Evolutionary conservation across 202 grass and related monocot genomes (phyloP).

Genomic region (Setaria italica): DNA sequence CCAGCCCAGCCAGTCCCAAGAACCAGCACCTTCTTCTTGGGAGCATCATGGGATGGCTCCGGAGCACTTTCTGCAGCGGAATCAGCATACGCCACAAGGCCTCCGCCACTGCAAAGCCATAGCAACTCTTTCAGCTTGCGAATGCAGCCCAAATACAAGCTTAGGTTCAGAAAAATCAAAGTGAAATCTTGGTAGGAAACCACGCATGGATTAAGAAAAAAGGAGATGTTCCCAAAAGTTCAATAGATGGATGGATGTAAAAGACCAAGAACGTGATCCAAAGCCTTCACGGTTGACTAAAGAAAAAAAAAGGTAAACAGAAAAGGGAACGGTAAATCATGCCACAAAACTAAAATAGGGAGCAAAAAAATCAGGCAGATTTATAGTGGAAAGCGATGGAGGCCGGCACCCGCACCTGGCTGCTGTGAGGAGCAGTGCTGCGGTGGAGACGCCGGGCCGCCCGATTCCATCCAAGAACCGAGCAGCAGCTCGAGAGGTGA

Average conservation of each 20-base stretch:
- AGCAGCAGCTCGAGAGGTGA: conserved; percentile 47
- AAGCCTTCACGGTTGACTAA: background rate
- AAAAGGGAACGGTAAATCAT: conserved; percentile 13
- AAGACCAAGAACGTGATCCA: conserved; percentile 4
- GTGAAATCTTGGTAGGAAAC: background rate
- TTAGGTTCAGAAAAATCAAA: background rate
- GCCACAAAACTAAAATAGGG: background rate
- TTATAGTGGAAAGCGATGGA: background rate
- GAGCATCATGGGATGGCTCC: conserved; percentile 43
- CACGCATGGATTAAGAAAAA: background rate
- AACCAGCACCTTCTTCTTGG: conserved; percentile 88
- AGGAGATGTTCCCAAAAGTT: background rate
- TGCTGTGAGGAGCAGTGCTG: conserved; percentile 50
- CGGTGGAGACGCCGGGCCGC: conserved; percentile 51
- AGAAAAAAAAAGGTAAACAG: background rate
- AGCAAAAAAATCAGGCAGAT: background rate
- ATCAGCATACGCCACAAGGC: conserved; percentile 88
- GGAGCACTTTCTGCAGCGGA: conserved; percentile 49
- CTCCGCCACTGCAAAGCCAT: conserved; percentile 64
- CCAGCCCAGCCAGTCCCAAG: conserved; percentile 96
- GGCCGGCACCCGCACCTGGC: conserved; percentile 42
- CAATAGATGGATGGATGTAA: background rate
- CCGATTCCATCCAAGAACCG: conserved; percentile 35
- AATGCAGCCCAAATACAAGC: conserved; percentile 29
- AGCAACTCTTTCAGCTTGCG: background rate